Percentiles rank a stretch among this genome's conserved stretches.
These are phyloP conservation scores for Fomes fomentarius DNA, from an alignment of 1,284 basidiomycete species.

Conservation along the genomic window DNA sequence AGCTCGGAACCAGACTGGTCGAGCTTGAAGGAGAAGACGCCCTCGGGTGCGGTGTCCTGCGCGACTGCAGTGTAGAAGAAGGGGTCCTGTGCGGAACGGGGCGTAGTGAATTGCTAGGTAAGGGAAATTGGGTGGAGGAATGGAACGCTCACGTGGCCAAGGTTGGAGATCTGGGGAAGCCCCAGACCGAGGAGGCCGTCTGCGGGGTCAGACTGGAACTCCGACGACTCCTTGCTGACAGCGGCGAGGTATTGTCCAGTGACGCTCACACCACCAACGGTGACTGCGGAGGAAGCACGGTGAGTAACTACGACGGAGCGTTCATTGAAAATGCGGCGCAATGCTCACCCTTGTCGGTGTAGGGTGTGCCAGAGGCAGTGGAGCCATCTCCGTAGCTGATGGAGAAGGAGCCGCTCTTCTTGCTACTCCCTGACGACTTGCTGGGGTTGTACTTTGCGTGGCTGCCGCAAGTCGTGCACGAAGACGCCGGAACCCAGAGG, in stretches of 20 bases:
- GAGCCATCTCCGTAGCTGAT: slow-evolving; percentile 62
- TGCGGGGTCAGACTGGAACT: slow-evolving; percentile 28
- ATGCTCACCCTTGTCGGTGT: slow-evolving; percentile 46
- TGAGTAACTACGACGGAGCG: background rate
- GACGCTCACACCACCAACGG: slow-evolving; percentile 22
- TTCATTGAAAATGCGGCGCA: background rate
- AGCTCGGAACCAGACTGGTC: slow-evolving; percentile 46
- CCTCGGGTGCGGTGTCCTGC: slow-evolving; percentile 34
- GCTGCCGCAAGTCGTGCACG: slow-evolving; percentile 17
- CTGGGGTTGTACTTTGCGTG: slow-evolving; percentile 37
- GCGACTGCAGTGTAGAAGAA: slow-evolving; percentile 32
- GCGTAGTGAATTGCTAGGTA: background rate
- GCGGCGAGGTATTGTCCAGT: slow-evolving; percentile 34
- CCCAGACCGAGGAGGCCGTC: slow-evolving; percentile 37
- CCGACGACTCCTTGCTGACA: slow-evolving; percentile 32
- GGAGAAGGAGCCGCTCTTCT: slow-evolving; percentile 39
- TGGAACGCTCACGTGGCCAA: slow-evolving; percentile 10
- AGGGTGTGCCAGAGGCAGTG: slow-evolving; percentile 50
- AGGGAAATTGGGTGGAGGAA: background rate
- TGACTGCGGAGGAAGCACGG: slow-evolving; percentile 1
- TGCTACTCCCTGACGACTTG: slow-evolving; percentile 38
- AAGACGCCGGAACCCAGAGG: slow-evolving; percentile 21
- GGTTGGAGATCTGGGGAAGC: slow-evolving; percentile 35
- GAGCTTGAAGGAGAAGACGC: slow-evolving; percentile 51
- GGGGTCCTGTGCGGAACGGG: background rate